phyloP scores from a whole-genome alignment of 129 eudicot species.

The Tagetes patula region DNA sequence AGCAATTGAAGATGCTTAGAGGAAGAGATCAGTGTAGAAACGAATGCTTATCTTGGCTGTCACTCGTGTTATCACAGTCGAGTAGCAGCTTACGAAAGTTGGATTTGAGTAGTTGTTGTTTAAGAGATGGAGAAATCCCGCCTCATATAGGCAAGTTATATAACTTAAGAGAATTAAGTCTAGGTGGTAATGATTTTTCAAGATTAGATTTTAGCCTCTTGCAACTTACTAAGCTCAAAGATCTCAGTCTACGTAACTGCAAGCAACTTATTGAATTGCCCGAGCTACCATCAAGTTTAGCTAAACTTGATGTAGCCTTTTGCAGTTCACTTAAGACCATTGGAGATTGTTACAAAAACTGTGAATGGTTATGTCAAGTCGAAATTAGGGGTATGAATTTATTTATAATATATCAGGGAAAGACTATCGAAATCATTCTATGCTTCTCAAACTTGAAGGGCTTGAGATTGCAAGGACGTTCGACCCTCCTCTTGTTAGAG shows the following conservation, averaged over 20 bases:
- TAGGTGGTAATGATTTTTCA: neutral
- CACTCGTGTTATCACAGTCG: neutral
- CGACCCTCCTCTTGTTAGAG: neutral
- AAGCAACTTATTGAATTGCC: neutral
- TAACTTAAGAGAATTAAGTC: neutral
- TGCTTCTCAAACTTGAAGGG: neutral
- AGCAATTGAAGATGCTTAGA: too few relatives aligned
- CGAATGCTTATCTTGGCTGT: neutral
- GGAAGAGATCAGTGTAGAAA: neutral
- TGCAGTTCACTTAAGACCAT: neutral
- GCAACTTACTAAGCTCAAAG: neutral
- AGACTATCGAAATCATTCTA: neutral
- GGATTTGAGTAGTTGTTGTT: neutral
- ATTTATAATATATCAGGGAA: neutral
- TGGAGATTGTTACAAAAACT: neutral
- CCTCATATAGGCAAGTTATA: neutral
- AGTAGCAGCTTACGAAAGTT: neutral
- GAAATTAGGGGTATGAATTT: neutral
- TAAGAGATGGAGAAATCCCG: neutral
- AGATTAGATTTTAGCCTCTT: neutral
- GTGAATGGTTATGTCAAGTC: neutral
- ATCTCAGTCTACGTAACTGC: neutral
- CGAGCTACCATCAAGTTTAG: neutral
- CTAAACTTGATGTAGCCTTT: neutral
- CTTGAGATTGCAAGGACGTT: neutral